Evolutionary conservation across 257 asterid species (phyloP), one percentile per base, ranked within the genome.

Genomic region (Striga asiatica): DNA sequence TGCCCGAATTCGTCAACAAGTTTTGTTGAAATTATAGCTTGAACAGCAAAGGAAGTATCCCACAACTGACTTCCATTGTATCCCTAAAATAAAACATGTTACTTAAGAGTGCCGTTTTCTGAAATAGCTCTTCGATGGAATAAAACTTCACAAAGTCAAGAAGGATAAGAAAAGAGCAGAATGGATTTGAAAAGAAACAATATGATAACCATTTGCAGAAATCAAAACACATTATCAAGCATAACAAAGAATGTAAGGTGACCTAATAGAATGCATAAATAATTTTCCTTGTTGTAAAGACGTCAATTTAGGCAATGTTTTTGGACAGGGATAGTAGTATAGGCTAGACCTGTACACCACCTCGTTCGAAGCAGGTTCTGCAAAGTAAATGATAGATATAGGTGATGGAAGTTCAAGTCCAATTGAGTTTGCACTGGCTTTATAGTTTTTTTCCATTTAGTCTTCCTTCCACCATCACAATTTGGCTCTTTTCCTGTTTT

Each of bases 11-110:
- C 97, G 45, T 79, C 81, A 23, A 39, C 76, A 56, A 84, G 79
- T 22, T 74, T 58, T 34, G 99, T 56, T 5, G 97, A 72, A 60
- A 82, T 60, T 66, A 92, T 84, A 56, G 99, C 97, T 84, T 92
- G 99, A 74, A 54, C 83, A 59, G 94, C 82, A 61, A 92, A 92
- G 11, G 85, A 60, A 54, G 97, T 71, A 61, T 92, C 99, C 99
- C 99, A 92, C 60, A 71, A 69, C 73, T 92, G 99, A 68, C 99
- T 84, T 72, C 99, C 99, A 66, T 92, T 88, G 75, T 88, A 84
- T 3, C 99, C 97, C 99, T 91, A 77, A 49, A 66, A 69, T 54
- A 58, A 16, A 55, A 64, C 8, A 42, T 28, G 22, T 60, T 34
- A n/a, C 14, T 14, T 28, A 17, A 23, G n/a, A n/a, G n/a, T n/a